A percentile compares a stretch with the other conserved stretches of the same genome.
Conservation (phyloP, 148 eudicot species). For the Euryodendron excelsum region DNA sequence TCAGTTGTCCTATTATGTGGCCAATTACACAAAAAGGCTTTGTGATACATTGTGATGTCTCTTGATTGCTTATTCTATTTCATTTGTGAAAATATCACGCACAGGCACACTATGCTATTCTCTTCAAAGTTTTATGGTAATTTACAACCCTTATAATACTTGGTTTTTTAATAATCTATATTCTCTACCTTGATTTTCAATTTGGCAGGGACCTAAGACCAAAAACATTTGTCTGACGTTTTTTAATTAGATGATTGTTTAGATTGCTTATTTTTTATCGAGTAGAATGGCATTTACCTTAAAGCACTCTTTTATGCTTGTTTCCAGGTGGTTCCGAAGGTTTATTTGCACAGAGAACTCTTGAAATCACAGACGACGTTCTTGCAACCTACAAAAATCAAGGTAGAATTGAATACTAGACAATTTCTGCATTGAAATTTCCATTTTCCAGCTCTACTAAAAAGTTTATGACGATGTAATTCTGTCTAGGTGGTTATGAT, state of each 20-base stretch:
- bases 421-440: background rate
- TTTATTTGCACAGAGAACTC: constrained; percentile 79
- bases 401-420: constrained; percentile 39
- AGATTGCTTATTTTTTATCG: background rate
- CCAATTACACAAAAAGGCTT: background rate
- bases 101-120: background rate
- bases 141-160: background rate
- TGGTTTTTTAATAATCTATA: background rate
- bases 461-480: background rate
- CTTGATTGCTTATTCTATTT: constrained; percentile 1
- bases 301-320: constrained; percentile 9
- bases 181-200: background rate
- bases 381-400: constrained; percentile 89
- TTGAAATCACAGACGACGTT: constrained; percentile 81
- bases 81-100: background rate
- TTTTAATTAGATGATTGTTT: background rate
- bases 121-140: background rate
- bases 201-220: background rate
- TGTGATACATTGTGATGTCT: background rate
- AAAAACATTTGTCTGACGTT: background rate
- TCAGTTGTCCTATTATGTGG: background rate
- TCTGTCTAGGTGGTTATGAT: constrained; percentile 73
- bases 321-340: constrained; percentile 95
- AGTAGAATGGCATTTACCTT: background rate
- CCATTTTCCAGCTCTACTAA: background rate